phyloP scores from a whole-genome alignment of 202 grass and related monocot genomes.

The Musa balbisiana region DNA sequence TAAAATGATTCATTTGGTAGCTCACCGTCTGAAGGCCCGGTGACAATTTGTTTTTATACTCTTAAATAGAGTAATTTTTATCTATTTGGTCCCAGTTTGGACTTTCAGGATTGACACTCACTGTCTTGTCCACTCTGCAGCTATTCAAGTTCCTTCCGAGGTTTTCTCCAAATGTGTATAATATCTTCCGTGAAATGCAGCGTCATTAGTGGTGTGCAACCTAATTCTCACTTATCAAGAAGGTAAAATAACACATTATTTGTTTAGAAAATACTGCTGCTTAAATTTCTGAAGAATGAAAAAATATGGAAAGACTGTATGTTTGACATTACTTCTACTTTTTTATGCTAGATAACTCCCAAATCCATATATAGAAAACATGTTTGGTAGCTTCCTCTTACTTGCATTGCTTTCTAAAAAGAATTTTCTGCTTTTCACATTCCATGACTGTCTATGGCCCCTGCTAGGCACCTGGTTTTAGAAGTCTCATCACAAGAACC shows the following conservation, averaged over 20 bases:
- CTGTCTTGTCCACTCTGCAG: conserved; percentile 33
- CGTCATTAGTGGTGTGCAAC: conserved; percentile 48
- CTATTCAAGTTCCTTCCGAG: conserved; percentile 92
- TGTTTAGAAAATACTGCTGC: not conserved
- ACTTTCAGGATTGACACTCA: not conserved
- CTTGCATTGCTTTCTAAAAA: too few species aligned
- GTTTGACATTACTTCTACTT: not conserved
- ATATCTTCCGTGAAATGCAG: conserved; percentile 59
- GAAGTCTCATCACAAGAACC: too few species aligned
- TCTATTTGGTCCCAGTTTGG: not conserved
- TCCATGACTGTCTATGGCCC: too few species aligned
- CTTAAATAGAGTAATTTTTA: not conserved
- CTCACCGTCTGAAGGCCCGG: not conserved
- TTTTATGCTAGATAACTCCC: not conserved
- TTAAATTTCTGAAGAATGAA: not conserved
- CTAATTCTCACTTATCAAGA: not conserved
- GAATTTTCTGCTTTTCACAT: too few species aligned
- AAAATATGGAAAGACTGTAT: not conserved
- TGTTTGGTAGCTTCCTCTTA: too few species aligned
- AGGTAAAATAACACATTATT: not conserved
- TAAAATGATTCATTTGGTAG: not conserved
- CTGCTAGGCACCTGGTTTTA: too few species aligned
- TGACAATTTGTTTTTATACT: not conserved
- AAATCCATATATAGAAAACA: too few species aligned
- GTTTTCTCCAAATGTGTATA: conserved; percentile 69